Evolutionary conservation across 768 basidiomycete genomes (phyloP).

Genomic region (Xanthoconium stramineum): DNA sequence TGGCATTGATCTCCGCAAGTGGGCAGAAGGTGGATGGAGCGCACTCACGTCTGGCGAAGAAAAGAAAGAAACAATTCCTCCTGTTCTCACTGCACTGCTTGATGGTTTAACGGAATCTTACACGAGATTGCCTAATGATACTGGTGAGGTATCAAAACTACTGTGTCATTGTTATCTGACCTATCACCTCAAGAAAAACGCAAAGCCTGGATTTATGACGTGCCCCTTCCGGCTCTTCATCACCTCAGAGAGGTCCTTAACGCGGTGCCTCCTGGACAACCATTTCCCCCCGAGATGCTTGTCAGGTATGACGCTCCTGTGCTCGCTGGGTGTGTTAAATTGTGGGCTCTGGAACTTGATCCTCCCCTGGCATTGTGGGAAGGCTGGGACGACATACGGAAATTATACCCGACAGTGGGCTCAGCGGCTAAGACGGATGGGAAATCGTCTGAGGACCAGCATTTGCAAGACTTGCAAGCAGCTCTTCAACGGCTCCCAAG

Average conservation of each 20-base stretch:
- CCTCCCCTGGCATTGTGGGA: conserved; percentile 84
- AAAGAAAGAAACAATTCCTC: conserved; percentile 65
- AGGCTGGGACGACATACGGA: conserved; percentile 88
- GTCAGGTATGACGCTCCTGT: conserved; percentile 82
- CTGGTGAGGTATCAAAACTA: conserved; percentile 42
- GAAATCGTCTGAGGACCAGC: conserved; percentile 53
- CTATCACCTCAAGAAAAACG: conserved; percentile 60
- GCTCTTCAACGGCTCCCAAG: conserved; percentile 71
- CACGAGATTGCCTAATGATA: conserved; percentile 53
- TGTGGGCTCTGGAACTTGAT: conserved; percentile 90
- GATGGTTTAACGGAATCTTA: conserved; percentile 64
- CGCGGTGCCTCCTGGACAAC: conserved; percentile 49
- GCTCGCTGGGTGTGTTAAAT: conserved; percentile 78
- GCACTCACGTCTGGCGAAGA: conserved; percentile 51
- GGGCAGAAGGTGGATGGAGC: conserved; percentile 84
- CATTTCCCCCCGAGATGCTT: conserved; percentile 53
- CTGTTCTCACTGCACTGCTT: conserved; percentile 68
- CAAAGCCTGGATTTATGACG: conserved; percentile 94
- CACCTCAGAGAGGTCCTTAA: conserved; percentile 85
- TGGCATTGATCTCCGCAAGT: conserved; percentile 86
- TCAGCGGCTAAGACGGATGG: conserved; percentile 52
- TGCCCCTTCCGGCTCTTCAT: conserved; percentile 79
- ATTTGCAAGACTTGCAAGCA: conserved; percentile 55
- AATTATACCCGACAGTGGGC: conserved; percentile 79
- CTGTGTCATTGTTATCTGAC: not conserved